Evolutionary conservation across 352 stramenopile genomes (phyloP).

Genomic region (Ophiocytium majus): DNA sequence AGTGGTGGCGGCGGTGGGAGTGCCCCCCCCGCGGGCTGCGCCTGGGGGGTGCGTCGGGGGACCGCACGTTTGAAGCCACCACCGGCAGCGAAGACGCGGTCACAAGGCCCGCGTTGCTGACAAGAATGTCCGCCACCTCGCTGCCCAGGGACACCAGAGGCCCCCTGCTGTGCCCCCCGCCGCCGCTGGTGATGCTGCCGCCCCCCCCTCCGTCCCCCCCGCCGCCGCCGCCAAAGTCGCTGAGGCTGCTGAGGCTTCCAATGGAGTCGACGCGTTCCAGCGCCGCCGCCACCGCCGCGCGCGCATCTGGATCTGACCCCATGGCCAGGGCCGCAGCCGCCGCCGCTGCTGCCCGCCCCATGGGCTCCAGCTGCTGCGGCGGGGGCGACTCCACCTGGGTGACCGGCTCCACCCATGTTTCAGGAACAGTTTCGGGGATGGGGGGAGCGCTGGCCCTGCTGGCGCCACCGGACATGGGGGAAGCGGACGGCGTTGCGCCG

Average conservation of each 20-base stretch:
- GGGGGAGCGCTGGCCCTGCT: background rate
- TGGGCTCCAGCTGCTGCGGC: background rate
- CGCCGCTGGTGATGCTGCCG: background rate
- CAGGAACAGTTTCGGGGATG: background rate
- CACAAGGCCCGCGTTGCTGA: background rate
- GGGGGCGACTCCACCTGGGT: background rate
- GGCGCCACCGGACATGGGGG: background rate
- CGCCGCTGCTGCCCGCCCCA: no score
- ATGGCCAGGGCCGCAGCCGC: background rate
- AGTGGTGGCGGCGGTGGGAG: background rate
- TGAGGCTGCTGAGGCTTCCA: background rate
- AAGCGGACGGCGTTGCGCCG: background rate
- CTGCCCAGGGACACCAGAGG: background rate
- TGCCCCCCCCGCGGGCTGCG: no score
- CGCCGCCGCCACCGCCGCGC: background rate
- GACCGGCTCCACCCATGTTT: constrained; percentile 6
- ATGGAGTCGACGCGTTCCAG: background rate
- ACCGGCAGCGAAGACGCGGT: background rate
- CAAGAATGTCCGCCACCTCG: background rate
- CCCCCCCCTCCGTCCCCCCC: background rate
- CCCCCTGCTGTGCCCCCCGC: no score
- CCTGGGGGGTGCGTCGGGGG: no score
- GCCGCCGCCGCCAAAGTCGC: background rate
- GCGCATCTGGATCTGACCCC: background rate
- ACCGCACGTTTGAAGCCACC: background rate